Evolutionary conservation across 768 basidiomycete genomes (phyloP).

Genomic region (Obba rivulosa): DNA sequence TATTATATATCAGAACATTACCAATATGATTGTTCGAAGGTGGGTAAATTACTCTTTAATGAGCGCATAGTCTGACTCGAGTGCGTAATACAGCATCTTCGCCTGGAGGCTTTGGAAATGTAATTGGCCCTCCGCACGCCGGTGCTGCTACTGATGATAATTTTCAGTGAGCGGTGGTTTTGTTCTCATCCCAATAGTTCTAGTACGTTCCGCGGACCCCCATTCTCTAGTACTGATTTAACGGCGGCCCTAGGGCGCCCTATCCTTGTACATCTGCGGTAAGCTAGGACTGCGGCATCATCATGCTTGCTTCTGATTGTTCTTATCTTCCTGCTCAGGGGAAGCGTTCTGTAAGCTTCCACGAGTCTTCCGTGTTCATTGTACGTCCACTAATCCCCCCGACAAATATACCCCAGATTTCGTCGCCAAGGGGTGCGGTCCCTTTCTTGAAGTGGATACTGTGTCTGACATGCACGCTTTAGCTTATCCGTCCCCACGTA

Average conservation of each 20-base stretch:
- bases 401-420: no score
- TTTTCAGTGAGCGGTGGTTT: constrained; percentile 4
- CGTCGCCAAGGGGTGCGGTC: constrained; percentile 4
- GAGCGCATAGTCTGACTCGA: background rate
- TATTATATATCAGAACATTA: constrained; percentile 5
- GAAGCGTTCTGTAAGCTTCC: constrained; percentile 4
- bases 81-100: constrained; percentile 6
- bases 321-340: background rate
- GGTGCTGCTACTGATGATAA: background rate
- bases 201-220: constrained; percentile 3
- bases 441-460: no score
- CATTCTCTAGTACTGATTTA: background rate
- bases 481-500: background rate
- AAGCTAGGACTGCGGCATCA: no score
- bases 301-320: background rate
- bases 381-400: no score
- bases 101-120: constrained; percentile 10
- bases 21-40: constrained; percentile 14
- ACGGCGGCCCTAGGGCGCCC: background rate
- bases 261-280: constrained; percentile 4
- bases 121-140: background rate
- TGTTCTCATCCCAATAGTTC: constrained; percentile 5
- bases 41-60: background rate
- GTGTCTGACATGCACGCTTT: no score
- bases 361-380: no score